Base-by-base conservation (phyloP, 2,329 filamentous ascomycete species). In the Chrysoporthe cubensis region DNA sequence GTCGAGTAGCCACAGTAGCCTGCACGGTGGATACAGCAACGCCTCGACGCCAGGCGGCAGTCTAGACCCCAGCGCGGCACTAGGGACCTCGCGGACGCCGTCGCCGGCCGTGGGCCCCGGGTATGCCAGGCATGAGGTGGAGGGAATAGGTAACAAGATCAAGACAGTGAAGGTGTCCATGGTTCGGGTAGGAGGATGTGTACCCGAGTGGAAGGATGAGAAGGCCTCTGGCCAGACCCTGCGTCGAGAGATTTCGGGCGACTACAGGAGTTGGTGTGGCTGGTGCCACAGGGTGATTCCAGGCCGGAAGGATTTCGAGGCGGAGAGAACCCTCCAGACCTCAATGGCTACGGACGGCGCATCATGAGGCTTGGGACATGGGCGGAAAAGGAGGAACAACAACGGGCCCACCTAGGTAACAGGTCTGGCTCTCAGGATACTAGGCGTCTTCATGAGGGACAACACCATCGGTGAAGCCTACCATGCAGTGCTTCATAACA, bases 151-250 rank as follows among this genome's bases (percentile, higher is more conserved):
- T 13, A 94, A 94, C 0, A 87, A 91, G 16, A 88, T 97, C 64
- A 97, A 97, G 83, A 91, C 90, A 70, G 97, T 95, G 80, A 84
- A 91, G n/a, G 92, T 96, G 74, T 90, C 90, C 74, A 90, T 93
- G 81, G 88, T 96, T 6, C 87, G 86, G 69, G 89, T 97, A 0
- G 95, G 94, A 0, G 91, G 91, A 4, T 93, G 91, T 70, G 95
- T 97, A 14, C 91, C 91, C 70, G 93, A 97, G 76, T 94, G 90
- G 80, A 91, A 92, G 71, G 93, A 95, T 75, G 93, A 96, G 78
- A 85, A 87, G 66, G 85, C 85, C 46, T 84, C 85, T 8, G 88
- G 88, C 4, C 84, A 85, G 67, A 90, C 91, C 72, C 81, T 97
- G 37, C 84, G 84, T 18, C 82, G 90, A 34, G 95, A 98, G 78